Percentiles rank a stretch among this genome's conserved stretches.
These are phyloP conservation scores for Chalaropsis thielavioides DNA, from an alignment of 2,329 filamentous ascomycete genomes.

Conservation along the genomic window DNA sequence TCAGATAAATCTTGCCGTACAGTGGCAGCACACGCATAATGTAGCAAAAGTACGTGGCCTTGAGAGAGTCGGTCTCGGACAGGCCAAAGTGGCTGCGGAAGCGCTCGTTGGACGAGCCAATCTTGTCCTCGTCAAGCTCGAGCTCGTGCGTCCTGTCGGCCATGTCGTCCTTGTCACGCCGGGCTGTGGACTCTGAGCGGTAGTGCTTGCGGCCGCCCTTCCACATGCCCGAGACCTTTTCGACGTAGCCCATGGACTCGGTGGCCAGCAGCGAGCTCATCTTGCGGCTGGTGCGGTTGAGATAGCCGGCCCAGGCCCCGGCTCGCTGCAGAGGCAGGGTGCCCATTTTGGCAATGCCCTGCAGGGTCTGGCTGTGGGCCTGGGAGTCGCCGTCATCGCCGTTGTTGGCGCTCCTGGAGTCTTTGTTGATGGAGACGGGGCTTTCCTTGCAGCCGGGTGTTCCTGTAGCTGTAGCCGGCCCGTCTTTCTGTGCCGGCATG, in stretches of 20 bases:
- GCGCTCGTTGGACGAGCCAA: constrained; percentile 55
- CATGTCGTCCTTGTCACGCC: constrained; percentile 41
- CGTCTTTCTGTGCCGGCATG: neutral
- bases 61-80: constrained; percentile 66
- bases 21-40: constrained; percentile 79
- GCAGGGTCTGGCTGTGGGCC: constrained; percentile 30
- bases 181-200: constrained; percentile 40
- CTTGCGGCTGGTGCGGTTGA: constrained; percentile 62
- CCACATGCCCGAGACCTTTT: constrained; percentile 96
- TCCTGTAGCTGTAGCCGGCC: constrained; percentile 20
- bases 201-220: constrained; percentile 85
- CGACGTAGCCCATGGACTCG: constrained; percentile 90
- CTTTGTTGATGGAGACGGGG: constrained; percentile 6
- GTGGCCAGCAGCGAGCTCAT: constrained; percentile 74
- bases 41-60: constrained; percentile 83
- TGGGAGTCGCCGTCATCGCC: constrained; percentile 12
- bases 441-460: constrained; percentile 19
- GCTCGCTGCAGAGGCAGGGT: constrained; percentile 72
- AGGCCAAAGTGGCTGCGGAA: constrained; percentile 85
- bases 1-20: constrained; percentile 94
- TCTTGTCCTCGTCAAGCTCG: constrained; percentile 39
- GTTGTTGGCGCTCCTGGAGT: constrained; percentile 17
- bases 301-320: constrained; percentile 66
- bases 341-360: constrained; percentile 45
- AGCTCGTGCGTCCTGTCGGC: constrained; percentile 21